phyloP scores from a whole-genome alignment of 2,329 filamentous ascomycete genomes.

The Colletotrichum sp. region DNA sequence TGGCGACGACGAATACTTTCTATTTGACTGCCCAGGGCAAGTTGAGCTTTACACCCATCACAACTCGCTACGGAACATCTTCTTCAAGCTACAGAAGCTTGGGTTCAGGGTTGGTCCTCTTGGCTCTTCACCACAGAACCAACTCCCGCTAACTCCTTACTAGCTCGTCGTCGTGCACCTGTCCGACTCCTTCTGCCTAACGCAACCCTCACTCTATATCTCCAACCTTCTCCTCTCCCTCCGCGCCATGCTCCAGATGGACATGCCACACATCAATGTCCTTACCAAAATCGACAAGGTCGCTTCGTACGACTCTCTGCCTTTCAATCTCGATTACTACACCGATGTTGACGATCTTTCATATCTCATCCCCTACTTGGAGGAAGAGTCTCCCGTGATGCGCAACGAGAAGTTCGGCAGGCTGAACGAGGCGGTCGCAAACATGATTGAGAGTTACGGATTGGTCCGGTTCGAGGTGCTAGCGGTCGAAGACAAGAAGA shows the following conservation, averaged over 20 bases:
- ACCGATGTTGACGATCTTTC: slow-evolving; percentile 94
- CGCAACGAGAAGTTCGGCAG: slow-evolving; percentile 79
- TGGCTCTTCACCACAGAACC: background rate
- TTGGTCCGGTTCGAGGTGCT: slow-evolving; percentile 92
- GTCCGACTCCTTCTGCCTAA: slow-evolving; percentile 92
- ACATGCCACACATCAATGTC: slow-evolving; percentile 94
- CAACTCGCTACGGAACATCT: slow-evolving; percentile 87
- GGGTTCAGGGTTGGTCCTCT: slow-evolving; percentile 80
- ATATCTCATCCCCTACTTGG: slow-evolving; percentile 81
- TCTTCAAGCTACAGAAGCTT: slow-evolving; percentile 87
- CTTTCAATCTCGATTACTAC: slow-evolving; percentile 96
- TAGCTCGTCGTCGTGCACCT: slow-evolving; percentile 94
- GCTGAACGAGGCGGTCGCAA: slow-evolving; percentile 85
- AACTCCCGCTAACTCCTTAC: background rate
- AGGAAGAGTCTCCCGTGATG: slow-evolving; percentile 75
- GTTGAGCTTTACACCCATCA: slow-evolving; percentile 98
- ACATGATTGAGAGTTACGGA: slow-evolving; percentile 87
- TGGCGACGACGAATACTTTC: slow-evolving; percentile 81
- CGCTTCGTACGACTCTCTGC: slow-evolving; percentile 80
- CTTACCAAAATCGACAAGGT: slow-evolving; percentile 98
- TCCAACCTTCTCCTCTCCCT: slow-evolving; percentile 92
- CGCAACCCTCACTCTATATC: slow-evolving; percentile 91
- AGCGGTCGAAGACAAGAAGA: slow-evolving; percentile 95
- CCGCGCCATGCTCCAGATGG: slow-evolving; percentile 97
- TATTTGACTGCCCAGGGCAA: slow-evolving; percentile 97